Evolutionary conservation across 2,329 filamentous ascomycete species (phyloP), one percentile per base, ranked within the genome.

Genomic region (Pyrenophora graminea): DNA sequence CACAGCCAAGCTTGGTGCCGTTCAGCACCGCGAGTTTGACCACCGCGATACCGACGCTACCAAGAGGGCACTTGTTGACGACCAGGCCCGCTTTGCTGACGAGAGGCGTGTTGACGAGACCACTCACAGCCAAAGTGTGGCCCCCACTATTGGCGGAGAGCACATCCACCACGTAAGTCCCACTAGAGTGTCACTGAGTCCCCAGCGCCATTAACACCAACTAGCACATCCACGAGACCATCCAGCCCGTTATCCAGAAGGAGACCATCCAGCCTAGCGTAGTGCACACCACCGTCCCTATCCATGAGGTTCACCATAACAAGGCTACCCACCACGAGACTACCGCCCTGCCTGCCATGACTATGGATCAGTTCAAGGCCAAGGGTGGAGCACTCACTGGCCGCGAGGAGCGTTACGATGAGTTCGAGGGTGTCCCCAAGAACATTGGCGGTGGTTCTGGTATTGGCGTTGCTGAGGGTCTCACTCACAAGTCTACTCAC

Each of bases 281-380:
- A 3, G 78, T 89, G 1, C 88, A 91, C 76, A 90, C 85, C 19
- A 89, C 85, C 1, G 78, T 88, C 0, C 88, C 87, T 0, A 80
- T 91, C 36, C 87, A 90, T 58, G 88, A 91, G 74, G 81, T 82
- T 2, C 87, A 90, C 66, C 85, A 89, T 62, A 84, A 86, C 43
- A 78, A 82, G 12, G 78, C 86, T 1, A 80, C 87, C 52, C 84
- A 88, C 67, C 88, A 91, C 66, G 78, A 80, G 37, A 80, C 85
- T 1, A 85, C 85, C 0, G 78, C 82, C 3, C 78, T 90, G 0
- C 87, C 87, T 1, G 71, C 82, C 9, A 84, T 89, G 67, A 84
- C 77, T 31, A 78, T 90, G 67, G 75, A 79, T 0, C 86, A 91
- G 61, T 90, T 88, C 68, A 80, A 79, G 73, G 67, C 73, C 51